These are phyloP conservation scores for Microbotryum lychnidis-dioicae DNA, from an alignment of 1,284 basidiomycete genomes.

Conservation along the genomic window DNA sequence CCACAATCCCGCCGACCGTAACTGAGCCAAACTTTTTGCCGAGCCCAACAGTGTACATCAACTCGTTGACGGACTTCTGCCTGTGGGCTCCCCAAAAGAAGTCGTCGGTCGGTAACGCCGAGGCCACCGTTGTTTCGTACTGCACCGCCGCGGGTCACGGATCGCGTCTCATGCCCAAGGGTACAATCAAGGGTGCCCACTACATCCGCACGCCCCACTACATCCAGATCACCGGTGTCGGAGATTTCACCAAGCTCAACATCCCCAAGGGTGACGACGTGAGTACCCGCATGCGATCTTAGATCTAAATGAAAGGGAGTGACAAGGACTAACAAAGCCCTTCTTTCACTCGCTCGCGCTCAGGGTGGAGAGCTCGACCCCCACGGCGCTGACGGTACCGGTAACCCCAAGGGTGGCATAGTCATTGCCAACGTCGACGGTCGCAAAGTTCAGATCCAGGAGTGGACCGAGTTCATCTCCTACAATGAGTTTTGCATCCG, in stretches of 20 bases:
- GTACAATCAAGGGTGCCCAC: constrained; percentile 46
- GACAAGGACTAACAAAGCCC: not conserved
- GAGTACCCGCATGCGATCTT: constrained; percentile 36
- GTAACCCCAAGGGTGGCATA: constrained; percentile 37
- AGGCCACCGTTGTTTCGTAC: constrained; percentile 61
- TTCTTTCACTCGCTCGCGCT: not conserved
- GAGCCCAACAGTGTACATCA: constrained; percentile 4
- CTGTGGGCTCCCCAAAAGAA: constrained; percentile 49
- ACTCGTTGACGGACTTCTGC: constrained; percentile 24
- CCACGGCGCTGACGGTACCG: constrained; percentile 31
- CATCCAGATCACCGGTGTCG: constrained; percentile 44
- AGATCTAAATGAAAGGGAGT: not conserved
- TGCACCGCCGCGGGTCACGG: constrained; percentile 56
- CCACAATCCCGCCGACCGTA: not conserved
- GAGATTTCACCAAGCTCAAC: constrained; percentile 44
- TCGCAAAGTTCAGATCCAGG: constrained; percentile 30
- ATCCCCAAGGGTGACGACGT: constrained; percentile 41
- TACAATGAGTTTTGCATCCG: constrained; percentile 34
- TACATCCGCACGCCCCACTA: constrained; percentile 42
- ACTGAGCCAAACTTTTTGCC: not conserved
- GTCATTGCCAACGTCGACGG: constrained; percentile 30
- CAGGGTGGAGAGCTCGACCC: constrained; percentile 26
- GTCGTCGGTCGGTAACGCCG: constrained; percentile 55
- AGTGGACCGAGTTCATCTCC: constrained; percentile 34
- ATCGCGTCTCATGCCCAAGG: constrained; percentile 47